Base-by-base conservation (phyloP, 2,329 filamentous ascomycete genomes). In the Ascochyta fabae region DNA sequence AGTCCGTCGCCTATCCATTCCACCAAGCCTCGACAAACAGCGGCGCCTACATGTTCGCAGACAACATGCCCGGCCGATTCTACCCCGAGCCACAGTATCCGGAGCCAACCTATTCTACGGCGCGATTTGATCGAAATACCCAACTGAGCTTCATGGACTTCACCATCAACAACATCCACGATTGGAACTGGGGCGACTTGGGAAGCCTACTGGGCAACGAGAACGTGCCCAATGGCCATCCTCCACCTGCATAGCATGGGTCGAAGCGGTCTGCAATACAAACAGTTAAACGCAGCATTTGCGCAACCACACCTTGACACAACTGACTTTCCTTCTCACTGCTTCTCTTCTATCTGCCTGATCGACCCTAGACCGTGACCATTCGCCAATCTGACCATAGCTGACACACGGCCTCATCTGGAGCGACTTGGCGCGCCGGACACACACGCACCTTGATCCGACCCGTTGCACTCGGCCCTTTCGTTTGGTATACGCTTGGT, bases 71-170 rank as follows among this genome's bases (percentile, higher is more conserved):
- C 3, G 60, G 48, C 2, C 66, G 69, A 4, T 67, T 60, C 33
- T 73, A 62, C 44, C 59, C 67, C 4, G 61, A 68, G 1, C 56
- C 61, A 8, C 58, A 67, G 1, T 66, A 62, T 31, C 38, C 60
- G 6, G 56, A 43, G 5, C 43, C 58, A 2, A 26, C 59, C 5
- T 67, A 66, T 38, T 50, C 67, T 13, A 60, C 58, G 35, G 45
- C 64, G 16, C 56, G 67, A 2, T 68, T 66, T 40, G 70, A 74
- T 24, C 56, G 69, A 7, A 64, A 59, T 41, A 64, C 68, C 12
- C 71, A 73, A 39, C 69, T 69, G 69, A 60, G 62, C 9, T 74
- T 75, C 45, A 74, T 74, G 72, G 71, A 75, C 45, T 75, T 74
- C 50, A 67, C 66, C 1, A 66, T 74, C 26, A 71, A 68, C 49